phyloP scores from a whole-genome alignment of 225 moss, liverwort and hornwort species.

The Sphagnum contortum region DNA sequence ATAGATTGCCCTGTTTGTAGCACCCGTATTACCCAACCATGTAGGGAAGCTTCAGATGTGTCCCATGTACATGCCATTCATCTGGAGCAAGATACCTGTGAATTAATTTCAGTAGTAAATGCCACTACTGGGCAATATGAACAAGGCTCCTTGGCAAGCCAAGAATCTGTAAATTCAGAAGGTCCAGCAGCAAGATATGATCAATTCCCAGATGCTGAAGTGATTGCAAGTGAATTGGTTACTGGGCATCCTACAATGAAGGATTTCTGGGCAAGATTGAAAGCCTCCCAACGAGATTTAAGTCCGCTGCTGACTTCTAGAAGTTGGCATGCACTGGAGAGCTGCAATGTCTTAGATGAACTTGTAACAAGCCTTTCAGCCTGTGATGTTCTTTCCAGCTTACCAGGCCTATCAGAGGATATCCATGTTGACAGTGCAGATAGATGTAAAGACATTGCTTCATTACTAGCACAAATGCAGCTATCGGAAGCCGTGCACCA shows the following conservation, averaged over 20 bases:
- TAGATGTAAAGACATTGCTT: slow-evolving; percentile 27
- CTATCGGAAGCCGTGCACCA: slow-evolving; percentile 34
- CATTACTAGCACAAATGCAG: slow-evolving; percentile 31
- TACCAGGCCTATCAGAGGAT: slow-evolving; percentile 15
- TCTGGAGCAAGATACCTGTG: no score
- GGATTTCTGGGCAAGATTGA: slow-evolving; percentile 19
- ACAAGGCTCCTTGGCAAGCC: no score
- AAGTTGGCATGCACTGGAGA: slow-evolving; percentile 9
- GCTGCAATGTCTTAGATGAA: slow-evolving; percentile 13
- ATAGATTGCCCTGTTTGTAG: no score
- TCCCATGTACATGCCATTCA: no score
- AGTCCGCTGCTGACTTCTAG: background rate
- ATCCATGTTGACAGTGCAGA: slow-evolving; percentile 17
- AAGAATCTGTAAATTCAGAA: no score
- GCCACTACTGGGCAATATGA: no score
- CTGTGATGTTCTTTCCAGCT: slow-evolving; percentile 35
- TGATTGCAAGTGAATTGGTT: no score
- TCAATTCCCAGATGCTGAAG: no score
- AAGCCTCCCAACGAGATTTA: slow-evolving; percentile 1
- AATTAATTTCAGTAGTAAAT: no score
- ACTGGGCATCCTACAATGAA: slow-evolving; percentile 10
- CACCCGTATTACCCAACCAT: no score
- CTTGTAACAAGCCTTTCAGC: slow-evolving; percentile 32
- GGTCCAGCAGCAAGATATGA: no score
- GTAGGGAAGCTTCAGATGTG: no score